phyloP scores from a whole-genome alignment of 257 asterid genomes.

The Petrea volubilis region DNA sequence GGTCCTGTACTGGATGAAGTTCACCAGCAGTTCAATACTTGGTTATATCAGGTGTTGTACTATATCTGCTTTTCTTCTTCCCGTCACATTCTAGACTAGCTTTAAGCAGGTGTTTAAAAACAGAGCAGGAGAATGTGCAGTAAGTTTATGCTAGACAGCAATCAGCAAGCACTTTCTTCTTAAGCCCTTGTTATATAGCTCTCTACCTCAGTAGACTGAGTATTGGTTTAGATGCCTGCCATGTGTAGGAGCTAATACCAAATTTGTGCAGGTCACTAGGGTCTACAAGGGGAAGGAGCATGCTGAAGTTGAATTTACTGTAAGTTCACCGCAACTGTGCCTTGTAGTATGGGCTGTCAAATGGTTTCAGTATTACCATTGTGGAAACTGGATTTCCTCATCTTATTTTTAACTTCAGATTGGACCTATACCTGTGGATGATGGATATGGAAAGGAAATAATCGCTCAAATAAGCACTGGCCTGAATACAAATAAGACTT shows the following conservation, averaged over 20 bases:
- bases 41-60: constrained; percentile 72
- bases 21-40: constrained; percentile 64
- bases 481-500: constrained; percentile 63
- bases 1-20: constrained; percentile 86
- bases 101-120: background rate
- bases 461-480: constrained; percentile 59
- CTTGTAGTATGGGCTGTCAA: background rate
- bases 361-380: constrained; percentile 18
- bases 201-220: background rate
- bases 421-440: constrained; percentile 68
- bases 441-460: constrained; percentile 79
- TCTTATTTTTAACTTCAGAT: constrained; percentile 36
- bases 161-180: background rate
- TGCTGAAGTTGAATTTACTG: constrained; percentile 63
- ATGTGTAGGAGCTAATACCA: constrained; percentile 29
- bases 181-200: background rate
- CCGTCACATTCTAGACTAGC: constrained; percentile 4
- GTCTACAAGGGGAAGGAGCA: constrained; percentile 64
- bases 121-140: background rate
- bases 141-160: background rate
- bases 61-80: constrained; percentile 13
- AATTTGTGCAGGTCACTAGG: constrained; percentile 54
- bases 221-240: constrained; percentile 9
- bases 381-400: constrained; percentile 16
- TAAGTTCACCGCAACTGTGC: constrained; percentile 32